These are phyloP conservation scores for Calvatia gigantea DNA, from an alignment of 768 basidiomycete genomes.

Conservation along the genomic window DNA sequence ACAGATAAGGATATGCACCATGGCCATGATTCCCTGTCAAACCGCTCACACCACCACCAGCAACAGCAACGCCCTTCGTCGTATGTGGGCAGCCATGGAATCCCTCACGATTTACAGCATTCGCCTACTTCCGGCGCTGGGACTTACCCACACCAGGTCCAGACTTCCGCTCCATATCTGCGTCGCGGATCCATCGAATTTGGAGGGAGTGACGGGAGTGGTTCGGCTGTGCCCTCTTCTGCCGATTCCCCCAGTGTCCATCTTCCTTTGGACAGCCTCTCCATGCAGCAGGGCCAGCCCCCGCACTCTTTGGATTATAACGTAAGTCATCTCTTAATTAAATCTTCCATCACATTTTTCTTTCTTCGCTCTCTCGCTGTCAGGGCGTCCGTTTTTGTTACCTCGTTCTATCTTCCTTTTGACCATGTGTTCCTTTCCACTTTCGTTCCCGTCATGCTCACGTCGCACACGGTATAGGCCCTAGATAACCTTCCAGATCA, in stretches of 20 bases:
- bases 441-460: not conserved
- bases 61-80: not conserved
- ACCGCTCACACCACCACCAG: constrained; percentile 12
- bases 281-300: not conserved
- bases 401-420: not conserved
- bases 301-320: constrained; percentile 5
- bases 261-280: constrained; percentile 32
- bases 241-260: constrained; percentile 51
- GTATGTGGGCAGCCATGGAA: constrained; percentile 9
- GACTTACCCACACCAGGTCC: constrained; percentile 1
- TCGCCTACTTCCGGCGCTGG: constrained; percentile 7
- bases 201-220: constrained; percentile 41
- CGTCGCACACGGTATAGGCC: not conserved
- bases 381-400: too few species aligned
- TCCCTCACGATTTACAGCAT: constrained; percentile 4
- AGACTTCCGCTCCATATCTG: constrained; percentile 14
- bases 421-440: not conserved
- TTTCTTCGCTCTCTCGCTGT: constrained; percentile 13
- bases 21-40: constrained; percentile 14
- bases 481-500: constrained; percentile 3
- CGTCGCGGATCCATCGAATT: constrained; percentile 32
- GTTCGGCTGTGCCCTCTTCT: constrained; percentile 39
- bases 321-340: constrained; percentile 8
- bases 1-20: constrained; percentile 14
- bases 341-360: not conserved